Evolutionary conservation across 805 yeast genomes (phyloP), one percentile per base, ranked within the genome.

Genomic region (Sugiyamaella lignohabitans): DNA sequence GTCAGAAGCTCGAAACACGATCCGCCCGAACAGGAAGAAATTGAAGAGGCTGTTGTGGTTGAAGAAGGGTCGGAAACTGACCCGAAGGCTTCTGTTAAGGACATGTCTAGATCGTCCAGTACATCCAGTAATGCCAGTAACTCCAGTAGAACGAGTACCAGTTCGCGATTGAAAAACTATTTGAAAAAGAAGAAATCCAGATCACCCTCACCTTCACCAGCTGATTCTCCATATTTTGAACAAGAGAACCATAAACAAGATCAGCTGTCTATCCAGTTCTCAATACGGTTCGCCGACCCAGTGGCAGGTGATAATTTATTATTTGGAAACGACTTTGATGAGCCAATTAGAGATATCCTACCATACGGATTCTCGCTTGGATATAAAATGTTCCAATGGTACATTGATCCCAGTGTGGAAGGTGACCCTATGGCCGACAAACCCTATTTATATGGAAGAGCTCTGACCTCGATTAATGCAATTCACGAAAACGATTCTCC

Each of bases 301-400:
- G 67, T 80, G n/a, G 57, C 55, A 17, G 85, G 84, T 2, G 68
- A 74, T 37, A 70, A 72, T n/a, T 62, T 82, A 36, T 49, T 77
- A n/a, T 82, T 78, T 64, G 88, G 88, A 1, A 82, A 82, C 58
- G 87, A 82, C 56, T 79, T 80, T 58, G 76, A 72, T 6, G 59
- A 67, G n/a, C 80, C 85, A 0, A 73, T 82, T 27, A 65, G 72
- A 27, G 79, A 79, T 41, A 69, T 69, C 45, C 69, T 82, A 8
- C 88, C 88, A 2, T 68, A 68, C 59, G 78, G 79, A 3, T 67
- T 70, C 23, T 68, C 78, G 3, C 61, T 76, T 1, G 87, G 84
- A 0, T 66, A 78, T 53, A 70, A 71, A 49, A 63, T 80, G 29
- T 82, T 80, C 67, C 73, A 73, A 40, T 68, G 74, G 68, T 68